These are phyloP conservation scores for Eucalyptus cloeziana DNA, from an alignment of 345 rosid species.

Conservation along the genomic window DNA sequence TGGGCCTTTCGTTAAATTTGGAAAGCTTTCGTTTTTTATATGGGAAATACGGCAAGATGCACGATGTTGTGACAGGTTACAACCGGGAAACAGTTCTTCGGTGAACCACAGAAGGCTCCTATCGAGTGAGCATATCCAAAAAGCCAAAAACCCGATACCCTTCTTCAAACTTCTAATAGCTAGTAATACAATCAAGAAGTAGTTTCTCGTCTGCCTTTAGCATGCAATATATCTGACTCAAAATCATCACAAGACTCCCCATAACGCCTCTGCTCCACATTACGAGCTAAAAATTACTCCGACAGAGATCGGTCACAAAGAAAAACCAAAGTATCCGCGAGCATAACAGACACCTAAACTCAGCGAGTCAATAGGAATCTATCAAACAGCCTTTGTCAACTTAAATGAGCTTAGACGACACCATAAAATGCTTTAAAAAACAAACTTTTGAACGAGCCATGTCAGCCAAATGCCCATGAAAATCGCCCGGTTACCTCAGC, in stretches of 20 bases:
- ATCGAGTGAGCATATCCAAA: background rate
- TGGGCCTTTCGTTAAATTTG: background rate
- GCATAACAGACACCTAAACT: background rate
- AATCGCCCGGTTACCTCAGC: constrained; percentile 31
- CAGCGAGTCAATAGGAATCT: background rate
- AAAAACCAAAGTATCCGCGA: background rate
- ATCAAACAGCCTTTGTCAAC: background rate
- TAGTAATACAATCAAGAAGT: background rate
- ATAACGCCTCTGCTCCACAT: background rate
- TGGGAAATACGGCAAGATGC: background rate
- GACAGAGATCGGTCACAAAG: background rate
- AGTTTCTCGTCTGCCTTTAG: background rate
- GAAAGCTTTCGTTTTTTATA: background rate
- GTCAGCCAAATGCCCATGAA: background rate
- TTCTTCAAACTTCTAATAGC: background rate
- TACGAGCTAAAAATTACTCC: background rate
- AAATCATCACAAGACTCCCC: background rate
- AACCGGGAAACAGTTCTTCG: background rate
- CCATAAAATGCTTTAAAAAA: background rate
- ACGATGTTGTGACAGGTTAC: background rate
- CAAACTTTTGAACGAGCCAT: background rate
- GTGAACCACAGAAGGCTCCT: background rate
- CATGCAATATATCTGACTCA: background rate
- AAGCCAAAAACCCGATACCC: background rate
- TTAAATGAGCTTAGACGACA: background rate